phyloP scores from a whole-genome alignment of 345 rosid genomes.

The Acer yangbiense region DNA sequence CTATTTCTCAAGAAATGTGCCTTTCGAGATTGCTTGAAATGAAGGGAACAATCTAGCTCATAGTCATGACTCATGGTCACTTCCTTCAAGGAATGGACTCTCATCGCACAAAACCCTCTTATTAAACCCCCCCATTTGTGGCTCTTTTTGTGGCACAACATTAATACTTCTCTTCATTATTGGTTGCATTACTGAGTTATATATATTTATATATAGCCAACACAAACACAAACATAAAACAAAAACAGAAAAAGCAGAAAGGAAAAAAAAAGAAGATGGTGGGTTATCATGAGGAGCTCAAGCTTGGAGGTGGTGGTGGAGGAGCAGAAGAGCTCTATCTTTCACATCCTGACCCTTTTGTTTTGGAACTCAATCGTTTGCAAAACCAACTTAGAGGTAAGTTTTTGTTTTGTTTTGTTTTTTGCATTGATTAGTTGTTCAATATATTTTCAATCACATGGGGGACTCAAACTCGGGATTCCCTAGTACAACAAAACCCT shows the following conservation, averaged over 20 bases:
- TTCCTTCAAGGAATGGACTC: slow-evolving; percentile 61
- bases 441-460: too few species aligned
- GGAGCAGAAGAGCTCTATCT: slow-evolving; percentile 40
- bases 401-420: neutral
- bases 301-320: slow-evolving; percentile 9
- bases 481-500: too few species aligned
- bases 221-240: neutral
- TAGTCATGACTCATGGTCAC: slow-evolving; percentile 38
- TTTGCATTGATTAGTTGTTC: neutral
- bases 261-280: slow-evolving; percentile 32
- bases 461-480: too few species aligned
- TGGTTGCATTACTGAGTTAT: slow-evolving; percentile 18
- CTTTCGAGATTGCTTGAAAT: slow-evolving; percentile 61
- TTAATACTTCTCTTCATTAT: neutral
- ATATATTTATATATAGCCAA: too few species aligned
- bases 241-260: neutral
- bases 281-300: slow-evolving; percentile 36
- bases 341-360: slow-evolving; percentile 60
- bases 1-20: slow-evolving; percentile 29
- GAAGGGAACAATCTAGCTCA: slow-evolving; percentile 43
- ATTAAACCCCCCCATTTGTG: slow-evolving; percentile 20
- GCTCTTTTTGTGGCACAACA: slow-evolving; percentile 8
- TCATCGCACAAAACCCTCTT: slow-evolving; percentile 18
- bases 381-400: slow-evolving; percentile 76
- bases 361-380: slow-evolving; percentile 63